Evolutionary conservation across 352 stramenopile species (phyloP).

Genomic region (Pythium chondricola): DNA sequence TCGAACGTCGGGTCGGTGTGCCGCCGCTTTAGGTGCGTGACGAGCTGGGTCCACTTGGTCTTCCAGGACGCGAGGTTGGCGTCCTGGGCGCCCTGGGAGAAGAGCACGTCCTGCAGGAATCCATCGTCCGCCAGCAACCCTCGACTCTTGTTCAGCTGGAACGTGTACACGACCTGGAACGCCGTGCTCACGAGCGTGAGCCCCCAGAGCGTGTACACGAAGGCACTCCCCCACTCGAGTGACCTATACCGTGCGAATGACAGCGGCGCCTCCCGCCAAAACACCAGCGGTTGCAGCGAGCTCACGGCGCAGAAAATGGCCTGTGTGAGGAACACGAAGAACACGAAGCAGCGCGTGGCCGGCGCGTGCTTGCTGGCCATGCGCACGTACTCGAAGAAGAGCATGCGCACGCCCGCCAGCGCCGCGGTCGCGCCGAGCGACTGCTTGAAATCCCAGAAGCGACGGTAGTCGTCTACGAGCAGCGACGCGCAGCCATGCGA

Average conservation of each 20-base stretch:
- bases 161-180: constrained; percentile 67
- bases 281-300: constrained; percentile 63
- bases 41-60: constrained; percentile 71
- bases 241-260: constrained; percentile 42
- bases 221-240: constrained; percentile 41
- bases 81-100: constrained; percentile 24
- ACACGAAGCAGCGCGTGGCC: constrained; percentile 72
- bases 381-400: constrained; percentile 66
- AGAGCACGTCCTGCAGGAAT: constrained; percentile 54
- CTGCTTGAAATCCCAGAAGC: constrained; percentile 47
- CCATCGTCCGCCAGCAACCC: constrained; percentile 53
- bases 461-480: constrained; percentile 30
- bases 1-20: constrained; percentile 71
- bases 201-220: constrained; percentile 44
- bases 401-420: constrained; percentile 43
- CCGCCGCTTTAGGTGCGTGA: constrained; percentile 59
- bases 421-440: constrained; percentile 51
- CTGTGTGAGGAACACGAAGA: constrained; percentile 65
- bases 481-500: constrained; percentile 21
- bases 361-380: constrained; percentile 62
- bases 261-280: constrained; percentile 37
- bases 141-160: constrained; percentile 73
- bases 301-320: constrained; percentile 31
- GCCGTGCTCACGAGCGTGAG: constrained; percentile 43
- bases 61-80: constrained; percentile 47